These are phyloP conservation scores for Populus hybrid DNA, from an alignment of 441 rosid genomes.

Conservation along the genomic window DNA sequence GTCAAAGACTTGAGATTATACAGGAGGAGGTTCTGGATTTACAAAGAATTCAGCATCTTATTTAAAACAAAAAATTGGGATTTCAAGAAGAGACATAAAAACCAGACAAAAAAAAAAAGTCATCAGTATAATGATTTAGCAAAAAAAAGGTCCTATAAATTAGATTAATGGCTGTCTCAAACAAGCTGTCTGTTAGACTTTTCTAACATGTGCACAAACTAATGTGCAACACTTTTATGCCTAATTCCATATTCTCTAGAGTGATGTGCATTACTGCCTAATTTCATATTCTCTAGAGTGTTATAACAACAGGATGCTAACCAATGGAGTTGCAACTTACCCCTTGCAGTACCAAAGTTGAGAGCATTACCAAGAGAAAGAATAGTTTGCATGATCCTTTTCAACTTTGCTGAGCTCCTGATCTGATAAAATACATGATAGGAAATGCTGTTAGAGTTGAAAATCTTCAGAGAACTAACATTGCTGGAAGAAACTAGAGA, in stretches of 20 bases:
- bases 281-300: not conserved
- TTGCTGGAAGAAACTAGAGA: conserved; percentile 17
- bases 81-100: not conserved
- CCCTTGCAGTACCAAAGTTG: conserved; percentile 97
- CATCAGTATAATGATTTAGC: not conserved
- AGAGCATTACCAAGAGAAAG: conserved; percentile 92
- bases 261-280: not conserved
- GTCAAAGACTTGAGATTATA: not conserved
- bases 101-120: not conserved
- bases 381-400: conserved; percentile 85
- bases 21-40: not conserved
- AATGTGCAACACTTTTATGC: not conserved
- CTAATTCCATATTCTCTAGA: too few species aligned
- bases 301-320: not conserved
- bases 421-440: conserved; percentile 45
- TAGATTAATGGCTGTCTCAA: not conserved
- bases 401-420: conserved; percentile 70
- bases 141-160: not conserved
- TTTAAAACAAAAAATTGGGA: not conserved
- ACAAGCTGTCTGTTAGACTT: not conserved
- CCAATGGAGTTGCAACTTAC: conserved; percentile 35
- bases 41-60: not conserved
- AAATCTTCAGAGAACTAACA: conserved; percentile 18
- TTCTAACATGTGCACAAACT: not conserved
- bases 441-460: conserved; percentile 18